Base-by-base conservation (phyloP, 192 early-diverging fungal genomes). In the Kickxella alabastrina region DNA sequence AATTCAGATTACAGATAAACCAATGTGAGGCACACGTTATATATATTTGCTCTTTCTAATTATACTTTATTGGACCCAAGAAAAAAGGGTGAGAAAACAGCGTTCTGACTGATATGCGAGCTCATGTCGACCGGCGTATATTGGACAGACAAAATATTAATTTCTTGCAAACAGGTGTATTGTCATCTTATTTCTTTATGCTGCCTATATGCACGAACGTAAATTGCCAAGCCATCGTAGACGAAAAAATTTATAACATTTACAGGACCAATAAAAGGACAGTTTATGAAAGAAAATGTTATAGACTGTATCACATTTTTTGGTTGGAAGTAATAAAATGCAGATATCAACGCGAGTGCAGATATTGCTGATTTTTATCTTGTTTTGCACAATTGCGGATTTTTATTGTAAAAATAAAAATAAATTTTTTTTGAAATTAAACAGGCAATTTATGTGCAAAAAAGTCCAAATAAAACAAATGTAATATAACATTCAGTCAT, bases 361-460 rank as follows among this genome's bases (percentile, higher is more conserved):
- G 69, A 65, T 60, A 73, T 73, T 73, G 54, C 62, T 58, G 67
- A 69, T 69, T 46, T 47, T 35, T 69, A 69, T 69, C 67, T n/a
- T n/a, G n/a, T n/a, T n/a, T n/a, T n/a, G n/a, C n/a, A n/a, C n/a
- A n/a, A n/a, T n/a, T n/a, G n/a, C n/a, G n/a, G n/a, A n/a, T n/a
- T n/a, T n/a, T n/a, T n/a, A n/a, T n/a, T n/a, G n/a, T n/a, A n/a
- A n/a, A n/a, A n/a, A n/a, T n/a, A n/a, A n/a, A n/a, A n/a, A n/a
- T n/a, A n/a, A n/a, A n/a, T n/a, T n/a, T n/a, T n/a, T n/a, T n/a
- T n/a, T n/a, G n/a, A n/a, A n/a, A n/a, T n/a, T n/a, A n/a, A n/a
- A n/a, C n/a, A n/a, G n/a, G n/a, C n/a, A n/a, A n/a, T n/a, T n/a
- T n/a, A n/a, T n/a, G n/a, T n/a, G n/a, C n/a, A n/a, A n/a, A n/a